Evolutionary conservation across 805 yeast species (phyloP), one percentile per base, ranked within the genome.

Genomic region (Cyberlindnera petersonii): DNA sequence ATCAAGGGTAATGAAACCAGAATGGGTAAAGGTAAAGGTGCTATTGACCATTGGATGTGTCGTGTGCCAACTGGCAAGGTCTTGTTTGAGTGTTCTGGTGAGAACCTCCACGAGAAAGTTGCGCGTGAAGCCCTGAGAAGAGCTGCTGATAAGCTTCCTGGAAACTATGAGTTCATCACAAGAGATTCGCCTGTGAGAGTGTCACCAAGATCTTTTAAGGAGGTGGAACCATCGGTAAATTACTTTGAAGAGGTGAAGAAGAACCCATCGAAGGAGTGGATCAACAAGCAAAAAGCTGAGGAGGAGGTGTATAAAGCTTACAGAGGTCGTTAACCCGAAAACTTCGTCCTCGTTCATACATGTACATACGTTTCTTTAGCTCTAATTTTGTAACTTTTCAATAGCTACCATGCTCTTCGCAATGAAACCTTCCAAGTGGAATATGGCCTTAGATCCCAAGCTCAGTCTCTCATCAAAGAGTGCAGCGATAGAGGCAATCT

Each of bases 21-120:
- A 81, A 93, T 93, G 98, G 98, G 98, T 71, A 93, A 93, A 64
- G 98, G 98, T 69, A 93, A 93, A 66, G 98, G 98, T 65, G 82
- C 89, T 0, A 91, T 93, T 59, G 96, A 87, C 56, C 93, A 87
- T 68, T 93, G 98, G 98, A 94, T 95, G 55, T 85, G 81, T 24
- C 79, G 98, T 55, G 93, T 93, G 11, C 95, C 98, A 28, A 89
- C 97, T 0, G 98, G 98, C 4, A 89, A 88, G 58, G 79, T 93
- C 29, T 69, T 89, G 17, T 87, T 89, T 57, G 98, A 93, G 66
- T 78, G 89, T 57, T 69, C 67, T 28, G 84, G 82, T 46, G 82
- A 79, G 14, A 68, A 75, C 46, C 72, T 91, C 52, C 98, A 93
- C 63, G 95, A 86, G 58, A 79, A 76, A 49, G 86, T 86, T 17